Percentiles rank a stretch among this genome's conserved stretches.
Evolutionary conservation across 352 stramenopile genomes (phyloP).

Genomic region (Globisporangium spinosum): DNA sequence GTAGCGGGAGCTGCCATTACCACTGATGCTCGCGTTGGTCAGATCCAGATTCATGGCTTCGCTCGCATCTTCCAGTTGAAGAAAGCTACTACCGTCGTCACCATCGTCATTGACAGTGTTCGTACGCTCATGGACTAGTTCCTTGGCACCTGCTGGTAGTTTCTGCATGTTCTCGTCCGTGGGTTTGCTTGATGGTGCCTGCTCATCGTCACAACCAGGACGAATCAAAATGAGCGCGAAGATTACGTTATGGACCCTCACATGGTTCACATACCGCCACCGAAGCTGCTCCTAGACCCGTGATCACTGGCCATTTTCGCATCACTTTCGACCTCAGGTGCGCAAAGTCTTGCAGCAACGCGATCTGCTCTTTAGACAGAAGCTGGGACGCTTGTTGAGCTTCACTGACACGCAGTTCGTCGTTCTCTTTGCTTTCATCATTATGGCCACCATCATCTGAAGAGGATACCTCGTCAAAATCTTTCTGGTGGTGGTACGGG

Average conservation of each 20-base stretch:
- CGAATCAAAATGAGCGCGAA: background rate
- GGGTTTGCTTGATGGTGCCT: background rate
- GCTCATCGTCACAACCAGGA: background rate
- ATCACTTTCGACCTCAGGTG: conserved; percentile 32
- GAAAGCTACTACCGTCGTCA: conserved; percentile 14
- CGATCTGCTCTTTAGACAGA: conserved; percentile 24
- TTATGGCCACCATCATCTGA: background rate
- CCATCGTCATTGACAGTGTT: background rate
- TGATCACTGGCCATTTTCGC: conserved; percentile 48
- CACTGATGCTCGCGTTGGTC: background rate
- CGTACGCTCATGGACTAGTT: background rate
- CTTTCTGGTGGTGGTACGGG: conserved; percentile 55
- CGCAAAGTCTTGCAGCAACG: conserved; percentile 39
- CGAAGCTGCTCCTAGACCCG: background rate
- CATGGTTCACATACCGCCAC: background rate
- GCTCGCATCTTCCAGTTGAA: conserved; percentile 8
- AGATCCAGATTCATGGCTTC: conserved; percentile 4
- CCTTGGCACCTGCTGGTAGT: background rate
- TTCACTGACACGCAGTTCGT: background rate
- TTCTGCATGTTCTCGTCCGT: background rate
- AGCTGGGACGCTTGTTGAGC: background rate
- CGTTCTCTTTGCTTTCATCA: conserved; percentile 2
- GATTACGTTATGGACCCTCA: background rate
- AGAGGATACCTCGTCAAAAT: conserved; percentile 28
- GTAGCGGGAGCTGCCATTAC: conserved; percentile 24